phyloP scores from a whole-genome alignment of 2,329 filamentous ascomycete genomes.

The Xylaria sp. region DNA sequence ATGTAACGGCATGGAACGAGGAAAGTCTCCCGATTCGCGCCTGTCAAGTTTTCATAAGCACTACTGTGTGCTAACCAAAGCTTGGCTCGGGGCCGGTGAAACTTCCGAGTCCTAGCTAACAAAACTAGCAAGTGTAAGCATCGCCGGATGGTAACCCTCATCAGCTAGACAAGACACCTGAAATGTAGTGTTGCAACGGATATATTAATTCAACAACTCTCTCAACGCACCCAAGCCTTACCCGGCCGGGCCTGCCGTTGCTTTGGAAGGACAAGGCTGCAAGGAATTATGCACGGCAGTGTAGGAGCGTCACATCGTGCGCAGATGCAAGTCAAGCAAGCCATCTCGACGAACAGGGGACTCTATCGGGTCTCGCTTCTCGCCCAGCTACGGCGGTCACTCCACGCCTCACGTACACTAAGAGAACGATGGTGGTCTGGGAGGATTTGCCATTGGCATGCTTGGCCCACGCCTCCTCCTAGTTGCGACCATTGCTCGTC shows the following conservation, averaged over 20 bases:
- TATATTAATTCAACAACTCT: slow-evolving; percentile 34
- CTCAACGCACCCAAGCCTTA: slow-evolving; percentile 34
- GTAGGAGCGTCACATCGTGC: slow-evolving; percentile 35
- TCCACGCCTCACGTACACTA: slow-evolving; percentile 25
- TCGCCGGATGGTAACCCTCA: slow-evolving; percentile 11
- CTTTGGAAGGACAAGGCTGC: slow-evolving; percentile 40
- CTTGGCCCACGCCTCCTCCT: slow-evolving; percentile 36
- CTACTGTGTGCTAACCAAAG: slow-evolving; percentile 40
- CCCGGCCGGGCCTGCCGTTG: slow-evolving; percentile 33
- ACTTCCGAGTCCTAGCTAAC: slow-evolving; percentile 29
- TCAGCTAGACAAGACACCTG: slow-evolving; percentile 30
- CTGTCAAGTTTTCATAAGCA: slow-evolving; percentile 36
- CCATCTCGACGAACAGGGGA: slow-evolving; percentile 27
- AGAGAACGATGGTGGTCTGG: slow-evolving; percentile 36
- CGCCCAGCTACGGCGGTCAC: slow-evolving; percentile 26
- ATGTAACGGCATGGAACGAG: slow-evolving; percentile 40
- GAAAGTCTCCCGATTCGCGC: slow-evolving; percentile 47
- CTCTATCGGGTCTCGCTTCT: slow-evolving; percentile 24
- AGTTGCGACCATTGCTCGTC: slow-evolving; percentile 40
- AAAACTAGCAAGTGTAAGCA: not conserved
- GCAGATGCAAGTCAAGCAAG: slow-evolving; percentile 45
- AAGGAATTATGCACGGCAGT: slow-evolving; percentile 45
- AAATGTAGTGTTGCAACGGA: slow-evolving; percentile 31
- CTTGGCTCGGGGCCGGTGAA: slow-evolving; percentile 27
- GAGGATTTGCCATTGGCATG: slow-evolving; percentile 46